Base-by-base conservation (phyloP, 2,329 filamentous ascomycete species). In the Myriosclerotinia scirpicola region DNA sequence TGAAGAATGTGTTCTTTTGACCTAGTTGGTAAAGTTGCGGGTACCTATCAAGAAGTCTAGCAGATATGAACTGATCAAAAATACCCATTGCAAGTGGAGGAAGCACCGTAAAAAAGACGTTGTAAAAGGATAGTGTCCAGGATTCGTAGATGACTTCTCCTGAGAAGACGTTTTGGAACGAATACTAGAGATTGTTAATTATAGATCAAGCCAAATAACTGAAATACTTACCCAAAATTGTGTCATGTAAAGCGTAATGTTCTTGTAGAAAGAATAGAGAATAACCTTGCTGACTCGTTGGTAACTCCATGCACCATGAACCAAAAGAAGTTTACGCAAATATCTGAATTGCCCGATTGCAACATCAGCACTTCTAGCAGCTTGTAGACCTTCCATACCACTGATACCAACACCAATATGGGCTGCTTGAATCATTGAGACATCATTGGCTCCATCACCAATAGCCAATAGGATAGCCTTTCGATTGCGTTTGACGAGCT, bases 341-440 rank as follows among this genome's bases (percentile, higher is more conserved):
- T 90, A 99, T 66, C 94, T 89, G 83, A 99, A 99, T 78, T 99
- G 95, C 0, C 87, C 95, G 76, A 99, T 97, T 11, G 93, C 89
- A 56, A 99, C 92, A 80, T 99, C 95, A 67, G 95, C 95, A 74
- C 93, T 97, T 75, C 95, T 88, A 58, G 95, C 95, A 56, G 95
- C 95, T 80, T 99, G 95, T 0, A 99, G 87, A 83, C 95, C 95
- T 84, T 99, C 95, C 71, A 96, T 86, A 79, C 95, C 95, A 75
- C 93, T 97, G 78, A 99, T 99, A 79, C 95, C 95, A 54, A 99
- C 92, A 71, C 95, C 95, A 71, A 99, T 96, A 77, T 99, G 95
- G 15, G 95, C 95, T 14, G 95, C 95, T 81, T 99, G 95, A 65
- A 99, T 99, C 95, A 99, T 99, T 22, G 94, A 97, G n/a, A 99